Evolutionary conservation across 2,329 filamentous ascomycete genomes (phyloP).

Genomic region (Trichoderma sp.): DNA sequence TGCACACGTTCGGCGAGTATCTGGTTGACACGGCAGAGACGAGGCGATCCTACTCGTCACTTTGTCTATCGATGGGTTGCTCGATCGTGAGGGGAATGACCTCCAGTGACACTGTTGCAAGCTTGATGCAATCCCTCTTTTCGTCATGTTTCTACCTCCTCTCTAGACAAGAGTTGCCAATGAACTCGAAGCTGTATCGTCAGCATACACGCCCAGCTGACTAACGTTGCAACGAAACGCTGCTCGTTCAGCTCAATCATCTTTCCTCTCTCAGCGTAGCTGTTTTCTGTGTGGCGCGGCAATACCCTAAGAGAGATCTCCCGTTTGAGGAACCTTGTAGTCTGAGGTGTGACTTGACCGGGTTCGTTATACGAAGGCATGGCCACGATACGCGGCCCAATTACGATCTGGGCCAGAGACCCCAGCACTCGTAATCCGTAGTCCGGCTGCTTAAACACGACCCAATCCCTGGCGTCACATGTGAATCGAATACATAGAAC

Average conservation of each 20-base stretch:
- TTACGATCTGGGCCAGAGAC: conserved; percentile 1
- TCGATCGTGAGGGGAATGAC: no score
- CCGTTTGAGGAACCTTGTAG: neutral
- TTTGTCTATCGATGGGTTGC: neutral
- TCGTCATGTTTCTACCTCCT: no score
- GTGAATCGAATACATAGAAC: neutral
- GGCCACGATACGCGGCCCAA: neutral
- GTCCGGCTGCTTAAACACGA: neutral
- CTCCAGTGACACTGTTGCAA: no score
- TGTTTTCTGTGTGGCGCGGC: no score
- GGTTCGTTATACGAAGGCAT: conserved; percentile 1
- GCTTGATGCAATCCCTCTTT: no score
- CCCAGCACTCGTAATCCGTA: neutral
- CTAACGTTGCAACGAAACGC: no score
- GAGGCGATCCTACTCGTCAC: no score
- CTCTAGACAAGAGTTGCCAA: no score
- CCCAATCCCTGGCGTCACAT: neutral
- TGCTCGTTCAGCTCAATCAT: neutral
- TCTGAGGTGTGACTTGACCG: neutral
- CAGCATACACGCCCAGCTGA: neutral
- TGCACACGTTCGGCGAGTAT: neutral
- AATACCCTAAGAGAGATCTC: neutral
- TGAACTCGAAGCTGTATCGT: neutral
- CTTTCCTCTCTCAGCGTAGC: neutral
- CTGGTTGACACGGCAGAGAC: neutral